These are phyloP conservation scores for Fusarium agapanthi DNA, from an alignment of 2,329 filamentous ascomycete genomes.

Conservation along the genomic window DNA sequence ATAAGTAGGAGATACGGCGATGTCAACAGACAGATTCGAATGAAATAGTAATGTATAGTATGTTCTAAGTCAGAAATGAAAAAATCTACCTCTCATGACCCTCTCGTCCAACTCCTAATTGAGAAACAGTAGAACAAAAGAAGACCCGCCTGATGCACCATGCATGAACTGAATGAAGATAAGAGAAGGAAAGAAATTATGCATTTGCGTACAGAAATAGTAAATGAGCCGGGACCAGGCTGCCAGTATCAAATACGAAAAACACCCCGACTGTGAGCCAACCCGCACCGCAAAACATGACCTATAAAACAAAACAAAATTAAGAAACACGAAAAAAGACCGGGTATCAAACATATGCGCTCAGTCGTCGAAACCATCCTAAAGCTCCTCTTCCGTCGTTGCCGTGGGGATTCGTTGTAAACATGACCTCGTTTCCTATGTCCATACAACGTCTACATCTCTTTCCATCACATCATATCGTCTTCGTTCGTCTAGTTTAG, in stretches of 20 bases:
- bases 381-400: conserved; percentile 20
- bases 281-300: conserved; percentile 25
- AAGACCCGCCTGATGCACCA: conserved; percentile 19
- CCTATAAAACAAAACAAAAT: conserved; percentile 23
- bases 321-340: conserved; percentile 18
- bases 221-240: conserved; percentile 6
- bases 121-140: conserved; percentile 18
- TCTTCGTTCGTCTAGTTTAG: neutral
- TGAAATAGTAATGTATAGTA: neutral
- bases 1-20: neutral
- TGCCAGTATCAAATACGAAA: conserved; percentile 14
- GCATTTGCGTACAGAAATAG: conserved; percentile 1
- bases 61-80: conserved; percentile 1
- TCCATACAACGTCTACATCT: conserved; percentile 20
- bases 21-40: neutral
- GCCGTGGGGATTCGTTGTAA: conserved; percentile 13
- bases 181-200: neutral
- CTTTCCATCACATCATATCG: conserved; percentile 5
- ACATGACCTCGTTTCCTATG: conserved; percentile 2
- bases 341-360: conserved; percentile 42
- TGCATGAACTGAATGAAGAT: conserved; percentile 12
- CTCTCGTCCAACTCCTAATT: conserved; percentile 36
- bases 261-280: conserved; percentile 23
- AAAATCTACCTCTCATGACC: neutral
- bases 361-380: conserved; percentile 28